These are phyloP conservation scores for Neurospora tetrasperma DNA, from an alignment of 495 filamentous ascomycete species.

Conservation along the genomic window DNA sequence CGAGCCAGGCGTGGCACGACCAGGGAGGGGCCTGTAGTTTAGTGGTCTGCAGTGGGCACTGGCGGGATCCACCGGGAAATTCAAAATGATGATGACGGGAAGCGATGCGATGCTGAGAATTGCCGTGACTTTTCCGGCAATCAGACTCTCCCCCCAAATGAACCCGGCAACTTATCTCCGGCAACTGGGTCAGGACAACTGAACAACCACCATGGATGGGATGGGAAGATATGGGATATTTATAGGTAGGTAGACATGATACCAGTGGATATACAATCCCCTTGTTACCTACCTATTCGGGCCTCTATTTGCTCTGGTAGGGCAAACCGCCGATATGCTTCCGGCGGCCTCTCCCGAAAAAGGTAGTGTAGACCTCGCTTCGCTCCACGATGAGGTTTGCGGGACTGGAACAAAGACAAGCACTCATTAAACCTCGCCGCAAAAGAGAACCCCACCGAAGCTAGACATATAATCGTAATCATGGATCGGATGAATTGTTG, in stretches of 20 bases:
- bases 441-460: not conserved
- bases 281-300: not conserved
- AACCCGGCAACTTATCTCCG: not conserved
- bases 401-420: not conserved
- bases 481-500: not conserved
- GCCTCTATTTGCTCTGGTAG: not conserved
- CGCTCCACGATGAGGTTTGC: not conserved
- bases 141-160: not conserved
- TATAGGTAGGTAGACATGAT: not conserved
- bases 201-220: not conserved
- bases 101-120: not conserved
- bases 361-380: not conserved
- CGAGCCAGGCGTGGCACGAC: not conserved
- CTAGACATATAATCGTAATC: not conserved
- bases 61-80: not conserved
- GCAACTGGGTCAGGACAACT: not conserved
- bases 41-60: not conserved
- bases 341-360: not conserved
- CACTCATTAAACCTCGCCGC: not conserved
- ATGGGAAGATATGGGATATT: not conserved
- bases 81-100: not conserved
- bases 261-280: not conserved
- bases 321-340: not conserved
- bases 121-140: not conserved
- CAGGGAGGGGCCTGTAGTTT: not conserved